Evolutionary conservation across 345 rosid genomes (phyloP).

Genomic region (Ailanthus altissimus): DNA sequence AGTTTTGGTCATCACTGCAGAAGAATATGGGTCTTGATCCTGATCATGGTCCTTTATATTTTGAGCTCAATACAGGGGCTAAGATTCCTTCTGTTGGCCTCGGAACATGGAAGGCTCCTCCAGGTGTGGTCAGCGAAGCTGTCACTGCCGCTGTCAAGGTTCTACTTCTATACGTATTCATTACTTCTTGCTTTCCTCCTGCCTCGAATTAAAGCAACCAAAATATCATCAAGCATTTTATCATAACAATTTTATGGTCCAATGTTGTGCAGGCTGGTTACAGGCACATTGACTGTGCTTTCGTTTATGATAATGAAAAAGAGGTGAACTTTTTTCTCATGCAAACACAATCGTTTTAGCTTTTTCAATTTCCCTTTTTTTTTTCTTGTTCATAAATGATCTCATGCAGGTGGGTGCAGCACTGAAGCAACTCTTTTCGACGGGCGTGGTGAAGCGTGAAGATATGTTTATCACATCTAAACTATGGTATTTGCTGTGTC

Average conservation of each 20-base stretch:
- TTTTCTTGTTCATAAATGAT: neutral
- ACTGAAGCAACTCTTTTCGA: constrained; percentile 42
- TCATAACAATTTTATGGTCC: neutral
- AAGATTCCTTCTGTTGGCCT: constrained; percentile 52
- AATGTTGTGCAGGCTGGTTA: constrained; percentile 47
- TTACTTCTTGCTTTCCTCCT: neutral
- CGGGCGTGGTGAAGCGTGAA: constrained; percentile 46
- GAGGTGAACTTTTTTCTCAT: constrained; percentile 35
- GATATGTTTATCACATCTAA: constrained; percentile 55
- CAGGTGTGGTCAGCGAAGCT: constrained; percentile 44
- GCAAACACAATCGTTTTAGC: too few species aligned
- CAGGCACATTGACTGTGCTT: constrained; percentile 53
- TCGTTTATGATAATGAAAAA: constrained; percentile 49
- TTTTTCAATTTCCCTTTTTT: neutral
- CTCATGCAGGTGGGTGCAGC: constrained; percentile 47
- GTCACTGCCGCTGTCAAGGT: constrained; percentile 51
- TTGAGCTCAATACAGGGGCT: constrained; percentile 54
- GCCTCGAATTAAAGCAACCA: too few species aligned
- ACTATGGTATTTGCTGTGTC: constrained; percentile 36
- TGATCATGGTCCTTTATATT: constrained; percentile 27
- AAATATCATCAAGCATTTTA: too few species aligned
- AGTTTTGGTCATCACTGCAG: neutral
- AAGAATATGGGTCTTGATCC: constrained; percentile 35
- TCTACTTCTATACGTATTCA: constrained; percentile 1
- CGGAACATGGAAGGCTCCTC: constrained; percentile 62